phyloP scores from a whole-genome alignment of 306 rosid genomes.

The Amphicarpaea edgeworthii region DNA sequence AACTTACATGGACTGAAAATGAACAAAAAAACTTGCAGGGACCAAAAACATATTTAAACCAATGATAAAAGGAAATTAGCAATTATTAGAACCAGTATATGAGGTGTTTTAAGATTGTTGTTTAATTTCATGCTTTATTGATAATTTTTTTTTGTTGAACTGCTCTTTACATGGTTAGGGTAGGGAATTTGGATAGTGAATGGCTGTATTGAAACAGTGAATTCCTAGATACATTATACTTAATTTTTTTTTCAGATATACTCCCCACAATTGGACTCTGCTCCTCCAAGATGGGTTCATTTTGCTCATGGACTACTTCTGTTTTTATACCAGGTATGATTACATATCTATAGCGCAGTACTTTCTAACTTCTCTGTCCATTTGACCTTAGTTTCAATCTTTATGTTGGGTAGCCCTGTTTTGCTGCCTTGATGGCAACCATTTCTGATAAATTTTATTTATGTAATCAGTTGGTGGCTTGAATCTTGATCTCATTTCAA shows the following conservation, averaged over 20 bases:
- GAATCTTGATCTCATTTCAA: conserved; percentile 3
- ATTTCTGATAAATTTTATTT: conserved; percentile 2
- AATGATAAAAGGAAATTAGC: conserved; percentile 25
- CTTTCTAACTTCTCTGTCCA: not conserved
- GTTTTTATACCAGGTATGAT: conserved; percentile 89
- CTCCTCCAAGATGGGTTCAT: conserved; percentile 99
- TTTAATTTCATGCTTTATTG: conserved; percentile 11
- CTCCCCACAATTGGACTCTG: conserved; percentile 83
- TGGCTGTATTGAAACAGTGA: conserved; percentile 24
- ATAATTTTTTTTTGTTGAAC: conserved; percentile 35
- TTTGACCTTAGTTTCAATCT: conserved; percentile 5
- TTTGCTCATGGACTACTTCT: conserved; percentile 91
- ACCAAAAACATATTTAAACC: too few relatives aligned
- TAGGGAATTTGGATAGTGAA: conserved; percentile 25
- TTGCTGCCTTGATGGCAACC: conserved; percentile 26
- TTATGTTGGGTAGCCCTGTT: conserved; percentile 15
- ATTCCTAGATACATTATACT: conserved; percentile 22
- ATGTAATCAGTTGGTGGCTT: not conserved
- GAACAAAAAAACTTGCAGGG: too few relatives aligned
- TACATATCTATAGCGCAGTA: conserved; percentile 17
- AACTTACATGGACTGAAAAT: too few relatives aligned
- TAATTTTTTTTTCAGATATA: conserved; percentile 63
- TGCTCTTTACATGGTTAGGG: conserved; percentile 17
- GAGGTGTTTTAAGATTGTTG: conserved; percentile 14
- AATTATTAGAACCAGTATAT: not conserved